A percentile compares a stretch with the other conserved stretches of the same genome.
These are phyloP conservation scores for Citrus glauca DNA, from an alignment of 345 rosid genomes.

Conservation along the genomic window DNA sequence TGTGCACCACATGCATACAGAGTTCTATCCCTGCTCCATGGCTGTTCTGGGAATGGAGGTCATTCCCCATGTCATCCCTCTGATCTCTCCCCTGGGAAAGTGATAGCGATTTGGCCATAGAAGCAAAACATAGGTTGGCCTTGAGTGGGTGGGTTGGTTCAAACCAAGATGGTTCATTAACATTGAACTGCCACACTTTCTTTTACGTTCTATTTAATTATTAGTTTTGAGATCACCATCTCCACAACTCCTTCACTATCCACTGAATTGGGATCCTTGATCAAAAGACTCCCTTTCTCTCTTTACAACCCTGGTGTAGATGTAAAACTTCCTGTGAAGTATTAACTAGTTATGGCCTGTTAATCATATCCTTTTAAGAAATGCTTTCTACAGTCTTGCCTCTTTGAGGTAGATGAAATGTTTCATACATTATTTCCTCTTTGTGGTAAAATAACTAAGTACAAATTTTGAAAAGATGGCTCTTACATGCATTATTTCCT, in stretches of 20 bases:
- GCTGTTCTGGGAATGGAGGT: background rate
- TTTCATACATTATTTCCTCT: background rate
- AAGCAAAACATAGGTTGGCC: background rate
- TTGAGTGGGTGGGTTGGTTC: background rate
- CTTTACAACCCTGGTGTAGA: background rate
- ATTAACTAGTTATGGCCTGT: background rate
- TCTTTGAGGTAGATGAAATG: background rate
- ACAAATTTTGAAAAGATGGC: background rate
- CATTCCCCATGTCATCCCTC: background rate
- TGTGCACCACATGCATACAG: background rate
- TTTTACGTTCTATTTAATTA: background rate
- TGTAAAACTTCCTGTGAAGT: background rate
- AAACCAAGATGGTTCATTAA: background rate
- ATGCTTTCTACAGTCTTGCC: background rate
- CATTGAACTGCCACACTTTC: background rate
- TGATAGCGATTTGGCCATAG: background rate
- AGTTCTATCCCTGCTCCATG: background rate
- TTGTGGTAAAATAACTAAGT: background rate
- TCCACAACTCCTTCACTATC: background rate
- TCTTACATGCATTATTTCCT: background rate
- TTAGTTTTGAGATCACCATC: background rate
- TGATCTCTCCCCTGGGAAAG: background rate
- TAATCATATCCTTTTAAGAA: background rate
- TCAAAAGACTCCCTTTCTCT: background rate
- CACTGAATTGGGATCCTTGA: background rate